Percentiles rank a stretch among this genome's conserved stretches.
phyloP scores from a whole-genome alignment of 2,329 filamentous ascomycete genomes.

The Arthrobotrys musiformis region DNA sequence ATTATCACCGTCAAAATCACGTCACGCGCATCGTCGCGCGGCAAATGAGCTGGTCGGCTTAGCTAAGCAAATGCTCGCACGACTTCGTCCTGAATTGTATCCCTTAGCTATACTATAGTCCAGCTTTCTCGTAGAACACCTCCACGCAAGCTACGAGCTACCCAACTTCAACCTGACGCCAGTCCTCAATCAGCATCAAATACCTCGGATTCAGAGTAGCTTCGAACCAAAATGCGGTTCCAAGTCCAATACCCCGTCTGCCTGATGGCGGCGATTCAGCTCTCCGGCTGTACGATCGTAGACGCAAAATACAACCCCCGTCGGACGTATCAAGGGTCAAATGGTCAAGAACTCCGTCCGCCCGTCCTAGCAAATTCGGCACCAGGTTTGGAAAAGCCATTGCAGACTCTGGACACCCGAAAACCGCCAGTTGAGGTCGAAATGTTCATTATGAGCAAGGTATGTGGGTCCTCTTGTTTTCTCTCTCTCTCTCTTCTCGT shows the following conservation, averaged over 20 bases:
- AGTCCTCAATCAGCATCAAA: not conserved
- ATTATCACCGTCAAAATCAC: constrained; percentile 14
- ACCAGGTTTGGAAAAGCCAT: constrained; percentile 4
- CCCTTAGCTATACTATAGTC: too few species aligned
- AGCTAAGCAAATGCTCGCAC: constrained; percentile 32
- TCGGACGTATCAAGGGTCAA: not conserved
- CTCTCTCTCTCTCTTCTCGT: too few species aligned
- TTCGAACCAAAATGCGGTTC: constrained; percentile 16
- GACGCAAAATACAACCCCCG: not conserved
- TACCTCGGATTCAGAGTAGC: not conserved
- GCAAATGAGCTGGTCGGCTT: constrained; percentile 6
- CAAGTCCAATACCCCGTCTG: constrained; percentile 5
- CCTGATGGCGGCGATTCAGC: constrained; percentile 15
- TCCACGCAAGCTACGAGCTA: not conserved
- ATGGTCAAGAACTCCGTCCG: not conserved
- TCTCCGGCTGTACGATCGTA: constrained; percentile 12
- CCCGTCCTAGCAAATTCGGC: not conserved
- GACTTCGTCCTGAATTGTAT: not conserved
- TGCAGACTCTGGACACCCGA: not conserved
- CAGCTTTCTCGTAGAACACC: not conserved
- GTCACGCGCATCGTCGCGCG: constrained; percentile 31
- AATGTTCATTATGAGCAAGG: constrained; percentile 54
- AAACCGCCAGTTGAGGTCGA: constrained; percentile 49
- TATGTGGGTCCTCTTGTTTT: constrained; percentile 7
- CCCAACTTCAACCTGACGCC: not conserved